Base-by-base conservation (phyloP, 768 basidiomycete genomes). In the Tubosaeta sp. region DNA sequence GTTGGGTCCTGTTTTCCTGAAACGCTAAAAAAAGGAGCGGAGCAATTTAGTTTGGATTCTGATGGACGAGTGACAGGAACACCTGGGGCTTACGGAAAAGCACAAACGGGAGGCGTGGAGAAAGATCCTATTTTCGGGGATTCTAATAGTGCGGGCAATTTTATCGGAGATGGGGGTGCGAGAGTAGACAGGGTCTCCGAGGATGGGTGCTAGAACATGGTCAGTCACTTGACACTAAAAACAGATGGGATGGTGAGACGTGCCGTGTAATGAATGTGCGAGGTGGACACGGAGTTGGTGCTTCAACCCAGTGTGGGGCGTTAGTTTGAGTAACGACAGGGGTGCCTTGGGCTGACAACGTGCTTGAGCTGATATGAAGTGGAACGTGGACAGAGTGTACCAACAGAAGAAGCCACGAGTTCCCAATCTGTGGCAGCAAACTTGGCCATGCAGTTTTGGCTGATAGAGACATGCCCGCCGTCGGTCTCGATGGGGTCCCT, bases 211-310 rank as follows among this genome's bases (percentile, higher is more conserved):
- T 87, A 53, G 44, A 41, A 42, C 34, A 44, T 36, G 8, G 40
- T 69, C 49, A 60, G 35, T 16, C 24, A 52, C 43, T 22, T 45
- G 46, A 35, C 10, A 24, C 32, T 8, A 19, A 43, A 21, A 51
- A 50, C 13, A 32, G 32, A 45, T 43, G n/a, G 35, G 11, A 18
- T 25, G 18, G 46, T 38, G 34, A 34, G 14, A 58, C 70, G 12
- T 51, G 81, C 84, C 67, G 44, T 73, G 71, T 46, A 86, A 62
- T 49, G 69, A 69, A 43, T 76, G 70, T 1, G 84, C 76, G 29
- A 82, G 62, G 53, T 87, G 86, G 13, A 85, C 70, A n/a, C 86
- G 77, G 29, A 87, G 75, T 58, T 87, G 86, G 51, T 87, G 86
- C 62, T 87, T 87, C 48, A 79, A 64, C 4, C 84, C 86, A 14